These are phyloP conservation scores for Nemania abortiva DNA, from an alignment of 2,329 filamentous ascomycete species.

Conservation along the genomic window DNA sequence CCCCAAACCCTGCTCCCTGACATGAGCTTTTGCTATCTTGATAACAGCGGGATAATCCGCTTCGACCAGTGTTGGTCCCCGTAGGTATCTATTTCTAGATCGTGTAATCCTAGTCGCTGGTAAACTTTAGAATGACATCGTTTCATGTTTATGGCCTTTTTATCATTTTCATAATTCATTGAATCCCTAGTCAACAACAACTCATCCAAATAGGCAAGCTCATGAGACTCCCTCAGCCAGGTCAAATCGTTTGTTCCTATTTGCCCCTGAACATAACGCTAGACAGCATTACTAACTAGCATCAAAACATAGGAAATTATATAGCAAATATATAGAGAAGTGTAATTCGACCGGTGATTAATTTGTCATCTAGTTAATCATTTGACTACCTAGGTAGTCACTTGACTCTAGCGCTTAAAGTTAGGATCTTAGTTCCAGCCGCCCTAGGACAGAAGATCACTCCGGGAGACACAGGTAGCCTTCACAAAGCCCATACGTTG, in stretches of 20 bases:
- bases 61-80: slow-evolving; percentile 22
- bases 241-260: neutral
- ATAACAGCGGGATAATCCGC: neutral
- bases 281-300: neutral
- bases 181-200: neutral
- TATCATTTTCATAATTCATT: neutral
- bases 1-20: slow-evolving; percentile 6
- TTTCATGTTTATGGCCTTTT: neutral
- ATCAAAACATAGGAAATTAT: neutral
- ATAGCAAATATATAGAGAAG: neutral
- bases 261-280: slow-evolving; percentile 1
- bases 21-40: neutral
- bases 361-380: neutral
- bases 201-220: neutral
- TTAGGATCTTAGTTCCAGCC: neutral
- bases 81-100: slow-evolving; percentile 18
- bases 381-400: neutral
- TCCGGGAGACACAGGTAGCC: neutral
- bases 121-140: neutral
- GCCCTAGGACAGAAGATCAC: neutral
- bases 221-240: slow-evolving; percentile 20
- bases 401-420: slow-evolving; percentile 1
- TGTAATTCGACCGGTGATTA: neutral
- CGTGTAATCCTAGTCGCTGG: slow-evolving; percentile 21
- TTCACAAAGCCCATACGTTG: neutral